Evolutionary conservation across 305 asterid species (phyloP), one percentile per base, ranked within the genome.

Genomic region (Solanum hybrid): DNA sequence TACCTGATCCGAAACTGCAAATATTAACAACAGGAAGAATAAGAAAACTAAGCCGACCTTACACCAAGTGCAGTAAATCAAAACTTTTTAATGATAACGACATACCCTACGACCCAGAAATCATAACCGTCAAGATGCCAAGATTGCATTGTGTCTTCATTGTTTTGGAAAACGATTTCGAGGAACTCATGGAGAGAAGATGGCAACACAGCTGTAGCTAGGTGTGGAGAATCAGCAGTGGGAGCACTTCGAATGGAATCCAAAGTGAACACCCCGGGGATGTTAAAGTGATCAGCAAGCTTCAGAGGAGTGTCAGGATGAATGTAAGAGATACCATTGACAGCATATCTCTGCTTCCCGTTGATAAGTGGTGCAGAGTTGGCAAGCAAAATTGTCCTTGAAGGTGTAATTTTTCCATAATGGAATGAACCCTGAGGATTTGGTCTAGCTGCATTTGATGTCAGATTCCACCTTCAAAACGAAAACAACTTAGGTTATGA

Each of bases 81-180:
- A 10, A 69, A 28, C 20, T 1, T 46, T 33, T 34, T 16, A 28
- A 7, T 76, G 82, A 16, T 35, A 29, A 8, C 8, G 13, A 75
- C 95, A 20, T 94, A 95, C 98, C 98, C 98, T 11, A 93, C 95
- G 79, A 94, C 95, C 98, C 98, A 96, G 94, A 95, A 96, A 92
- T 96, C 98, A 51, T 96, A 96, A 39, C 98, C 98, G 89, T 96
- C 98, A 33, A 96, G 95, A 92, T 96, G 98, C 98, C 96, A 94
- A 0, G 98, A 93, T 67, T 96, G 97, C 89, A 95, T 71, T 89
- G 88, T 22, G 89, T 94, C 91, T 93, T 96, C 98, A 4, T 94
- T 89, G 89, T 95, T 94, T 87, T 95, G 96, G 89, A 96, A 92
- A 76, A 96, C 93, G 11, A 96, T 90, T 92, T 96, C 98, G 6